Conservation (phyloP, 768 basidiomycete genomes). For the Auricularia sp. region DNA sequence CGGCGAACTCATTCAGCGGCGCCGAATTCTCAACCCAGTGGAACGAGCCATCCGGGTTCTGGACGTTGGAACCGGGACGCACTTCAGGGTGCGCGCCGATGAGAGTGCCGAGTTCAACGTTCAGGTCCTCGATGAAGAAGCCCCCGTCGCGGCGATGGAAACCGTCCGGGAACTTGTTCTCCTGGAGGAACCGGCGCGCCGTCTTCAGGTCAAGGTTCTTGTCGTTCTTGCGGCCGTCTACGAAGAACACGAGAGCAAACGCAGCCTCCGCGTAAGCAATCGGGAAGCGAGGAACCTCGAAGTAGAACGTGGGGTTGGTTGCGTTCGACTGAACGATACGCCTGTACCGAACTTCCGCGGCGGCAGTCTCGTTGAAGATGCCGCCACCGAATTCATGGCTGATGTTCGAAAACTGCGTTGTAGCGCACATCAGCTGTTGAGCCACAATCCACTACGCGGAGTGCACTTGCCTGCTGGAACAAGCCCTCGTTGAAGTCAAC, state of each 20-base stretch:
- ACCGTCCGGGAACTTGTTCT: not conserved
- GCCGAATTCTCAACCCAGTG: not conserved
- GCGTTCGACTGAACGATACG: slow-evolving; percentile 5
- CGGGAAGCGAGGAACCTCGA: slow-evolving; percentile 1
- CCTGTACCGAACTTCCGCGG: slow-evolving; percentile 1
- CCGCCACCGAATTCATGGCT: not conserved
- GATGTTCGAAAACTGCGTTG: not conserved
- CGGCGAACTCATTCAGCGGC: not conserved
- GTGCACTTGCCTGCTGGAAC: slow-evolving; percentile 2
- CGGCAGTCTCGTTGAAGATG: not conserved
- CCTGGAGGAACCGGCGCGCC: slow-evolving; percentile 2
- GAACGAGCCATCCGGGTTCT: not conserved
- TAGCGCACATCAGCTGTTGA: not conserved
- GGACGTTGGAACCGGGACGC: not conserved
- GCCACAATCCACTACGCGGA: not conserved
- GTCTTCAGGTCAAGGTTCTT: slow-evolving; percentile 1
- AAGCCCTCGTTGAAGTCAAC: slow-evolving; percentile 5
- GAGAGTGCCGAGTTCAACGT: not conserved
- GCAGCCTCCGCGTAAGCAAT: slow-evolving; percentile 5
- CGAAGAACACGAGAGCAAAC: slow-evolving; percentile 4
- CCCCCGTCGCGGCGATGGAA: slow-evolving; percentile 1
- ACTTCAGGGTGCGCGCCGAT: not conserved
- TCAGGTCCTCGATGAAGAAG: not conserved
- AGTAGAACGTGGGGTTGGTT: slow-evolving; percentile 6
- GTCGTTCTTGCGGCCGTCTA: slow-evolving; percentile 1